phyloP scores from a whole-genome alignment of 225 moss, liverwort and hornwort genomes.

The Physcomitrellopsis africana region DNA sequence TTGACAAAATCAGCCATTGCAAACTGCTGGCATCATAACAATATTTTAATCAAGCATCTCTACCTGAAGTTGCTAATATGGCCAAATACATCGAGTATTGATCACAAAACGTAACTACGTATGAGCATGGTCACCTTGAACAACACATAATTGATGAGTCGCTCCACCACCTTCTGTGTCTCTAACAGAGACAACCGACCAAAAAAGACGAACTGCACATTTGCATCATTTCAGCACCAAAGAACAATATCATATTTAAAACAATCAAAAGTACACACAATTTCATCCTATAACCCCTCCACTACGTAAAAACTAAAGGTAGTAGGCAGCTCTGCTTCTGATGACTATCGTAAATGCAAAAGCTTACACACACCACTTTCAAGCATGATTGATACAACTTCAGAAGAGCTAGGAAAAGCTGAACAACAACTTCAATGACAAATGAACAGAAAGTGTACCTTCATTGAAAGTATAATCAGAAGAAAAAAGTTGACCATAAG shows the following conservation, averaged over 20 bases:
- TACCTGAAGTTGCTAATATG: background rate
- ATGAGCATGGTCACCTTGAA: slow-evolving; percentile 51
- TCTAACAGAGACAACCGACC: slow-evolving; percentile 71
- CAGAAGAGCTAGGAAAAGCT: background rate
- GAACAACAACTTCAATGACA: background rate
- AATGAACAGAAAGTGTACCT: slow-evolving; percentile 34
- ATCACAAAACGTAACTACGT: background rate
- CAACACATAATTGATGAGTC: slow-evolving; percentile 68
- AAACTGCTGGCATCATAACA: background rate
- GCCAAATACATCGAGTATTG: background rate
- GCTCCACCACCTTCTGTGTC: slow-evolving; percentile 78
- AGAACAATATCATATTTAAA: background rate
- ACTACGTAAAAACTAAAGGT: background rate
- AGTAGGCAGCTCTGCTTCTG: background rate
- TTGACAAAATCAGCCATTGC: background rate
- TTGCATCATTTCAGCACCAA: background rate
- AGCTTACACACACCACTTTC: background rate
- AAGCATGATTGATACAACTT: background rate
- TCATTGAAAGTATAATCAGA: slow-evolving; percentile 58
- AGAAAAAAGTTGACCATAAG: slow-evolving; percentile 64
- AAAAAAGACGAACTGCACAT: slow-evolving; percentile 70
- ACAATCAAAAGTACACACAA: background rate
- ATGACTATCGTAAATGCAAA: background rate
- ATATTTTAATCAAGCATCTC: background rate
- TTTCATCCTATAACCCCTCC: background rate